phyloP scores from a whole-genome alignment of 495 filamentous ascomycete species.

The Paragyromitra xinjiangensis region DNA sequence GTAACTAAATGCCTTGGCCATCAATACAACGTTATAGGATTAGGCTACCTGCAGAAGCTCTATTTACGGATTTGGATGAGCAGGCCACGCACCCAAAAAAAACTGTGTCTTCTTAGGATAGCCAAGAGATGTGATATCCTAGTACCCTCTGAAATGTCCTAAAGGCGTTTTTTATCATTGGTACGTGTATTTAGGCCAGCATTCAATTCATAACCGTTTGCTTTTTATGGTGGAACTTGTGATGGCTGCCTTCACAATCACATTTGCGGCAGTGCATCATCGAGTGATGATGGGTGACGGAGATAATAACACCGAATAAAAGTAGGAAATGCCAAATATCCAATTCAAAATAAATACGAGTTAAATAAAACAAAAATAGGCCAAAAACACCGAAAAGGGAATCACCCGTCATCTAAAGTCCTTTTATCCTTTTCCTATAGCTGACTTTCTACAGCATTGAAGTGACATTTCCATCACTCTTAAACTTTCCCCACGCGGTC shows the following conservation, averaged over 20 bases:
- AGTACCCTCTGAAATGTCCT: too few species aligned
- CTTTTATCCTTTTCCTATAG: constrained; percentile 1
- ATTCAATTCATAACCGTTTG: neutral
- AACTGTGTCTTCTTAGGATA: too few species aligned
- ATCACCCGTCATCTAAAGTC: neutral
- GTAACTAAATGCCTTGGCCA: neutral
- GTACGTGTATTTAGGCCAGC: too few species aligned
- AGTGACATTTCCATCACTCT: constrained; percentile 20
- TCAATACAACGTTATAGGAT: neutral
- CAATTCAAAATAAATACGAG: neutral
- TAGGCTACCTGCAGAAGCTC: neutral
- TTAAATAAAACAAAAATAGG: neutral
- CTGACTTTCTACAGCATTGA: constrained; percentile 18
- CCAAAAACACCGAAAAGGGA: neutral
- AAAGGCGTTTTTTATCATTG: too few species aligned
- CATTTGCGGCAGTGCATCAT: neutral
- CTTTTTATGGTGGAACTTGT: neutral
- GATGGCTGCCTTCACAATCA: neutral
- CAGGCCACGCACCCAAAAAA: too few species aligned
- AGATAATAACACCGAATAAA: neutral
- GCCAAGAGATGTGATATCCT: too few species aligned
- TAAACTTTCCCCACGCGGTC: constrained; percentile 59
- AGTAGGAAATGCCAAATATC: too few species aligned
- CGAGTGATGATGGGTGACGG: neutral
- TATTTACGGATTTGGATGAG: too few species aligned